Percentiles rank a stretch among this genome's conserved stretches.
Evolutionary conservation across 768 basidiomycete species (phyloP).

Genomic region (Amanita rubescens): DNA sequence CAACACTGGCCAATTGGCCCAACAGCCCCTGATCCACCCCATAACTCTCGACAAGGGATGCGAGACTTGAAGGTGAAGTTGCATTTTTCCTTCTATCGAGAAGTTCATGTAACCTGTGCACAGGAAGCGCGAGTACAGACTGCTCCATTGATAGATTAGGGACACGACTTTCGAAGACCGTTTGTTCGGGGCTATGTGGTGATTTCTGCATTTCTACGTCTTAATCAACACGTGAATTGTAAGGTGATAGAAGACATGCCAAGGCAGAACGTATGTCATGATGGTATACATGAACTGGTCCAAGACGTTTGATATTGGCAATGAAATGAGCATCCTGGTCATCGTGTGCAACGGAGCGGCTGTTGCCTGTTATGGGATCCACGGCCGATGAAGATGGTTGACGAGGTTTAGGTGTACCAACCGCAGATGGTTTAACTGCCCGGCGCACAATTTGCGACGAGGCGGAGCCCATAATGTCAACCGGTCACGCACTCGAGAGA

Average conservation of each 20-base stretch:
- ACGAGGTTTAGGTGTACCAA: neutral
- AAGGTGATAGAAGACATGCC: constrained; percentile 32
- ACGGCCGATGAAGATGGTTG: neutral
- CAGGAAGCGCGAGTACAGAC: neutral
- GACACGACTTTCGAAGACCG: neutral
- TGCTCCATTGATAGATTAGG: neutral
- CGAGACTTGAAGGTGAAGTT: constrained; percentile 33
- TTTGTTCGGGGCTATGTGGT: constrained; percentile 12
- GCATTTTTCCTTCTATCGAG: constrained; percentile 56
- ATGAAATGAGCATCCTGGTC: constrained; percentile 67
- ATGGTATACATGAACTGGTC: constrained; percentile 58
- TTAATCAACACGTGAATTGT: constrained; percentile 5
- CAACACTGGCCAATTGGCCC: constrained; percentile 42
- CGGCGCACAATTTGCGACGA: neutral
- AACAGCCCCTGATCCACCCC: constrained; percentile 47
- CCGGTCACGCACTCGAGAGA: too few relatives aligned
- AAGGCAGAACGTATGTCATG: constrained; percentile 47
- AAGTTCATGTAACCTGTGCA: constrained; percentile 27
- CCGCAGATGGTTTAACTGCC: neutral
- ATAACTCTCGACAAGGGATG: constrained; percentile 45
- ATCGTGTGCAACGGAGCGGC: constrained; percentile 42
- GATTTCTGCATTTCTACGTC: constrained; percentile 8
- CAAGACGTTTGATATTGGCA: constrained; percentile 54
- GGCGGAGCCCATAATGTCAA: neutral
- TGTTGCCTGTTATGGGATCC: neutral